Evolutionary conservation across 352 stramenopile genomes (phyloP).

Genomic region (Thalassiosira mediterranea): DNA sequence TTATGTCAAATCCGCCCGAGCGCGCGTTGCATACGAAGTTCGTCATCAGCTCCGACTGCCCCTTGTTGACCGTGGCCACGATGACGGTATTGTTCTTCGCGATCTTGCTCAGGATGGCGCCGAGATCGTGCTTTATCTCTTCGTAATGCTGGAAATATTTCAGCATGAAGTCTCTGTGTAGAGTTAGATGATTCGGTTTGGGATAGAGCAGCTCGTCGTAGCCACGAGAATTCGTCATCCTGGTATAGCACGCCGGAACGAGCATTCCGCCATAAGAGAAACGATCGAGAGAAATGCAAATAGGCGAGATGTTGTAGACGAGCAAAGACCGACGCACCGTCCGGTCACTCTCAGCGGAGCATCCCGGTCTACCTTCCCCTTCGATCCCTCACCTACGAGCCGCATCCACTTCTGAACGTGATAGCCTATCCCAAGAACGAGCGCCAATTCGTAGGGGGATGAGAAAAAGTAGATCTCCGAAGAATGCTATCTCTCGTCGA

Average conservation of each 20-base stretch:
- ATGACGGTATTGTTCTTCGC: constrained; percentile 75
- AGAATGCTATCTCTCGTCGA: too few relatives aligned
- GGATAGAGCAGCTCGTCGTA: constrained; percentile 51
- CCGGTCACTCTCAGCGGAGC: constrained; percentile 49
- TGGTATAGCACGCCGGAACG: background rate
- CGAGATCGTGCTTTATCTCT: constrained; percentile 47
- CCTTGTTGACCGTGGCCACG: constrained; percentile 79
- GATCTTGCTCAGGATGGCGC: constrained; percentile 60
- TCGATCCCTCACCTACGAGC: constrained; percentile 15
- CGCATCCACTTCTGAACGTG: constrained; percentile 60
- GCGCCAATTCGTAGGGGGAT: too few relatives aligned
- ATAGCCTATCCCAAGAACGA: too few relatives aligned
- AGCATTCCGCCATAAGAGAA: background rate
- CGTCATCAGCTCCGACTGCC: constrained; percentile 59
- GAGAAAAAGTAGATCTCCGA: background rate
- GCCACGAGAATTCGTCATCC: constrained; percentile 20
- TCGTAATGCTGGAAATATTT: constrained; percentile 62
- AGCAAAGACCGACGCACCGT: constrained; percentile 6
- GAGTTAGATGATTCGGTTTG: constrained; percentile 24
- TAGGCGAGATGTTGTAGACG: too few relatives aligned
- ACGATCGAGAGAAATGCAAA: too few relatives aligned
- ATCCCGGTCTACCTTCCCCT: constrained; percentile 28
- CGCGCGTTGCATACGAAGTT: constrained; percentile 61
- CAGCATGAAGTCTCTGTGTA: constrained; percentile 52
- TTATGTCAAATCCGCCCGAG: constrained; percentile 43